A percentile compares a stretch with the other conserved stretches of the same genome.
Evolutionary conservation across 2,329 filamentous ascomycete species (phyloP).

Genomic region (Penicillium sp.): DNA sequence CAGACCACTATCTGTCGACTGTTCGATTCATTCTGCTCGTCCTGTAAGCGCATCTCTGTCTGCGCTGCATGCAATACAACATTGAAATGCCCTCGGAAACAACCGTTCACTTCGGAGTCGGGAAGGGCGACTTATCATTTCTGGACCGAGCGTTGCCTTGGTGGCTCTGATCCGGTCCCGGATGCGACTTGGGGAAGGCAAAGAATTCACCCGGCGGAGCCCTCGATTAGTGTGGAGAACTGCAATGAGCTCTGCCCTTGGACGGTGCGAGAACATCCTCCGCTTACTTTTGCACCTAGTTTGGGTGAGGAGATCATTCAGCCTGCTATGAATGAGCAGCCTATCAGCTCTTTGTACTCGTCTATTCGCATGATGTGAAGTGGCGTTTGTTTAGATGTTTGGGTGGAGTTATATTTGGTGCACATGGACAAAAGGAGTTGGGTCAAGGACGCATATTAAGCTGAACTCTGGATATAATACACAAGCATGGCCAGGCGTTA

Average conservation of each 20-base stretch:
- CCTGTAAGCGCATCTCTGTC: conserved; percentile 35
- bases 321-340: conserved; percentile 30
- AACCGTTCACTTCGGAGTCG: conserved; percentile 24
- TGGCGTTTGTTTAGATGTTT: background rate
- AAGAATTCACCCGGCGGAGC: conserved; percentile 37
- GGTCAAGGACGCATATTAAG: background rate
- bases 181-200: conserved; percentile 34
- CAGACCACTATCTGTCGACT: conserved; percentile 36
- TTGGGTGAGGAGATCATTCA: conserved; percentile 34
- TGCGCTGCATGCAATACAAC: conserved; percentile 34
- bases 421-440: background rate
- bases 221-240: conserved; percentile 32
- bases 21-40: conserved; percentile 32
- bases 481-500: background rate
- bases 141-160: conserved; percentile 34
- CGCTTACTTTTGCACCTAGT: conserved; percentile 29
- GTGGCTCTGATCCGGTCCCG: conserved; percentile 24
- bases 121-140: conserved; percentile 34
- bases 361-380: conserved; percentile 34
- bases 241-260: conserved; percentile 40
- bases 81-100: conserved; percentile 34
- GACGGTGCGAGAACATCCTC: conserved; percentile 38
- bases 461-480: background rate
- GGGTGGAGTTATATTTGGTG: background rate
- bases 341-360: conserved; percentile 34